These are phyloP conservation scores for Komagataella ulmi DNA, from an alignment of 805 yeast species.

Conservation along the genomic window DNA sequence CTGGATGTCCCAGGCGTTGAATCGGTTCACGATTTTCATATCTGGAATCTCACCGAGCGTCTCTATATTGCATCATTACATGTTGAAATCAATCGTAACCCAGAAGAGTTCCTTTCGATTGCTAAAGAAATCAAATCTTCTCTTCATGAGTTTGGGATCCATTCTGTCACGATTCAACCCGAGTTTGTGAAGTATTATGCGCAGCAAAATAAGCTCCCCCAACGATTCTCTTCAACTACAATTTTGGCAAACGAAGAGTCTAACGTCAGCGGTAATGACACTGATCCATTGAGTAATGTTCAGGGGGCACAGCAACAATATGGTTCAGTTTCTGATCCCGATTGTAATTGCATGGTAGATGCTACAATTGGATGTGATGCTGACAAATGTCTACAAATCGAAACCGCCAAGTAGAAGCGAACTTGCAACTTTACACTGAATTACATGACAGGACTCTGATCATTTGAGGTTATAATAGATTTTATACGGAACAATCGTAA, in stretches of 20 bases:
- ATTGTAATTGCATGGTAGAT: conserved; percentile 30
- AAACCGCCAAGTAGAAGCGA: not conserved
- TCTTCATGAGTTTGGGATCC: conserved; percentile 75
- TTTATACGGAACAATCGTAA: not conserved
- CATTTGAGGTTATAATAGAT: no score
- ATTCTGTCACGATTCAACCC: conserved; percentile 93
- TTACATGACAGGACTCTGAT: not conserved
- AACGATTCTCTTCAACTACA: conserved; percentile 12
- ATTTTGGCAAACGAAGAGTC: conserved; percentile 2
- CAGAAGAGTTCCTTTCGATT: conserved; percentile 54
- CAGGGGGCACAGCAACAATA: conserved; percentile 3
- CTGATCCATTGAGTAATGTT: conserved; percentile 3
- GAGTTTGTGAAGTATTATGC: conserved; percentile 44
- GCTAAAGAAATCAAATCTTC: conserved; percentile 68
- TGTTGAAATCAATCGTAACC: conserved; percentile 53
- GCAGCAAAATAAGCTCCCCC: conserved; percentile 15
- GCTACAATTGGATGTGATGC: conserved; percentile 39
- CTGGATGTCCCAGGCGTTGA: conserved; percentile 56
- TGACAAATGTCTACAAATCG: conserved; percentile 21
- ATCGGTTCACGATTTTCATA: conserved; percentile 89
- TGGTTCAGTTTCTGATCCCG: conserved; percentile 19
- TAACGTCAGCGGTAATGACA: conserved; percentile 15
- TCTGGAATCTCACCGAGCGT: conserved; percentile 90
- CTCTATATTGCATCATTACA: conserved; percentile 82
- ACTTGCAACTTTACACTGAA: not conserved